Percentiles rank a stretch among this genome's conserved stretches.
These are phyloP conservation scores for Mariannaea sp. DNA, from an alignment of 2,329 filamentous ascomycete genomes.

Conservation along the genomic window DNA sequence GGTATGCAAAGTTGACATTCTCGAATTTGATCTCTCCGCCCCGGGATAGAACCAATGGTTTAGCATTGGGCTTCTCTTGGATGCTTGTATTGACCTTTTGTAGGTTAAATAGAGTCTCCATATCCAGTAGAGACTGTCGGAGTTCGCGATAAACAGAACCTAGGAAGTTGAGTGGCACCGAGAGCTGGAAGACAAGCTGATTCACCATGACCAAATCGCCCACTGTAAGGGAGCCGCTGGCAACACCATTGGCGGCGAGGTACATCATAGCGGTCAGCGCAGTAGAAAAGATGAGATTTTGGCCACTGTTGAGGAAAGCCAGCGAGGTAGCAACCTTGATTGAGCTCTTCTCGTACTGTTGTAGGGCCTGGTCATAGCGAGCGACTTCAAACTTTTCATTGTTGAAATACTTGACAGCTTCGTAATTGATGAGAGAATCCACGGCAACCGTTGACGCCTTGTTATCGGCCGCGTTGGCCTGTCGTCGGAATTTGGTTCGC, in stretches of 20 bases:
- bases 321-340: conserved; percentile 97
- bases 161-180: conserved; percentile 94
- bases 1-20: conserved; percentile 93
- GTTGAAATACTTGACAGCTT: conserved; percentile 99
- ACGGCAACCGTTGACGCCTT: conserved; percentile 93
- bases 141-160: conserved; percentile 98
- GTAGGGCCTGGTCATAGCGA: conserved; percentile 85
- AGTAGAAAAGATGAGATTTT: conserved; percentile 95
- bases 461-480: conserved; percentile 96
- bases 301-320: conserved; percentile 89
- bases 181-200: conserved; percentile 97
- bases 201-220: conserved; percentile 99
- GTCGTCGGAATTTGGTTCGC: conserved; percentile 94
- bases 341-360: conserved; percentile 87
- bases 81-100: conserved; percentile 95
- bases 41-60: conserved; percentile 70
- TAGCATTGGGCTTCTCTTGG: conserved; percentile 75
- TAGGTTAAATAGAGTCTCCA: conserved; percentile 97
- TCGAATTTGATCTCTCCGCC: conserved; percentile 94
- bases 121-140: conserved; percentile 91
- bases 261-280: conserved; percentile 99
- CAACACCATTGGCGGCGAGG: conserved; percentile 87
- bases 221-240: conserved; percentile 79
- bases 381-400: conserved; percentile 94
- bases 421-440: conserved; percentile 97